Conservation (phyloP, 2,329 filamentous ascomycete genomes). For the Aspergillus tanneri region DNA sequence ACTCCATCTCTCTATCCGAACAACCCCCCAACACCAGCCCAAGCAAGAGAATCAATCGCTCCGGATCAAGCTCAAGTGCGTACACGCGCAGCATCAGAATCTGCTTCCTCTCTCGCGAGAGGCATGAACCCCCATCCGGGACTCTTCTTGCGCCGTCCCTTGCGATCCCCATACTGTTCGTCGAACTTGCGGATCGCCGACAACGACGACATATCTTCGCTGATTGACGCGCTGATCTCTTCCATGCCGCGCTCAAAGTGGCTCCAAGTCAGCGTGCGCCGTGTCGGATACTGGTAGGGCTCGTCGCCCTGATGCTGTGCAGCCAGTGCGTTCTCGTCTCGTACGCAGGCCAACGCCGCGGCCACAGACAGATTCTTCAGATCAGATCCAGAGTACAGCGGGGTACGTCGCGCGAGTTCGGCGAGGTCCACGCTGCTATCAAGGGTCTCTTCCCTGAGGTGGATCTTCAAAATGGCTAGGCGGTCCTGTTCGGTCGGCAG, state of each 20-base stretch:
- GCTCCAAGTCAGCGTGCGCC: conserved; percentile 60
- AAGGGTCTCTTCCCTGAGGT: conserved; percentile 49
- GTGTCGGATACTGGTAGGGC: conserved; percentile 64
- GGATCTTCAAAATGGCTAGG: conserved; percentile 49
- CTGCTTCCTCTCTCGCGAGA: conserved; percentile 32
- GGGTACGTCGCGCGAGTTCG: conserved; percentile 46
- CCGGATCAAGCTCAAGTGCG: conserved; percentile 30
- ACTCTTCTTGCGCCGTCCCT: conserved; percentile 62
- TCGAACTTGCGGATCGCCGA: conserved; percentile 91
- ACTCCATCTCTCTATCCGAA: too few relatives aligned
- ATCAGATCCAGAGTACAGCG: conserved; percentile 54
- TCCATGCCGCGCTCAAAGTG: conserved; percentile 85
- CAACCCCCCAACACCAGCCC: not conserved
- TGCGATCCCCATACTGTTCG: conserved; percentile 85
- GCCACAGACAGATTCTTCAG: conserved; percentile 53
- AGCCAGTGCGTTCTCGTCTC: conserved; percentile 47
- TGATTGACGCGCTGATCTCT: conserved; percentile 90
- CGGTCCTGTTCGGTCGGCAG: conserved; percentile 49
- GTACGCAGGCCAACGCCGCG: conserved; percentile 51
- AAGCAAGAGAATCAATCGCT: not conserved
- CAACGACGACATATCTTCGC: conserved; percentile 86
- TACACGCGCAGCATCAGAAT: conserved; percentile 42
- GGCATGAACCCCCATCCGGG: conserved; percentile 52
- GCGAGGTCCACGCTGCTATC: conserved; percentile 44
- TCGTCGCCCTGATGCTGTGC: conserved; percentile 37